Percentiles rank a stretch among this genome's conserved stretches.
Evolutionary conservation across 129 eudicot species (phyloP).

Genomic region (Chrysanthemum makinoi): DNA sequence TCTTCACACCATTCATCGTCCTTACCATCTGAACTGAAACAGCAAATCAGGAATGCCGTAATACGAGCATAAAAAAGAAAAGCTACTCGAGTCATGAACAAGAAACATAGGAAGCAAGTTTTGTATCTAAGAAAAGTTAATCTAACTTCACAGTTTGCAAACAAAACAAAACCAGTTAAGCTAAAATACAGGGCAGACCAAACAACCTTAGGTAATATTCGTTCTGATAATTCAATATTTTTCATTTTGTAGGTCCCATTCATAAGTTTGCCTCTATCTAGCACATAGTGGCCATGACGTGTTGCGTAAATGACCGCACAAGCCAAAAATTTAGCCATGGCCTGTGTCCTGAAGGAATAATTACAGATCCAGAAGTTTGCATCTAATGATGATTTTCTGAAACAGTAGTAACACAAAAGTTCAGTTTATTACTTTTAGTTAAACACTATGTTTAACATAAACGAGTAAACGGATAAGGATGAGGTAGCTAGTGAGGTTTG

Average conservation of each 20-base stretch:
- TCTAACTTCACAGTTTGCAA: too few relatives aligned
- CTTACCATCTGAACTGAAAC: conserved; percentile 36
- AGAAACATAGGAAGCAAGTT: too few relatives aligned
- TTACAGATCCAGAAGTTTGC: background rate
- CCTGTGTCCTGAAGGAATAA: background rate
- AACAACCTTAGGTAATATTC: background rate
- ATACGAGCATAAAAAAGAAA: too few relatives aligned
- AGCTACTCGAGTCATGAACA: too few relatives aligned
- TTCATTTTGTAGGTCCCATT: background rate
- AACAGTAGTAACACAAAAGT: background rate
- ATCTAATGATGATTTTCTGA: background rate
- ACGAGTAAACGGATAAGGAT: too few relatives aligned
- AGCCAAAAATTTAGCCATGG: background rate
- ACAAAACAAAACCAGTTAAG: too few relatives aligned
- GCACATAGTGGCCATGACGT: background rate
- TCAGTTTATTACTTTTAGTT: background rate
- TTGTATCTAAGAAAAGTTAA: too few relatives aligned
- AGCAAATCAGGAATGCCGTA: background rate
- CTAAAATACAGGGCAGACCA: background rate
- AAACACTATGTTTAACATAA: too few relatives aligned
- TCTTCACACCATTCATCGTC: conserved; percentile 56
- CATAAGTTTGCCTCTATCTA: background rate
- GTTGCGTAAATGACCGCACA: background rate
- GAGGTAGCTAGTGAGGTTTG: too few relatives aligned
- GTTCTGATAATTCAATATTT: background rate